Conservation (phyloP, 805 yeast species). For the Wickerhamiella bombiphila region DNA sequence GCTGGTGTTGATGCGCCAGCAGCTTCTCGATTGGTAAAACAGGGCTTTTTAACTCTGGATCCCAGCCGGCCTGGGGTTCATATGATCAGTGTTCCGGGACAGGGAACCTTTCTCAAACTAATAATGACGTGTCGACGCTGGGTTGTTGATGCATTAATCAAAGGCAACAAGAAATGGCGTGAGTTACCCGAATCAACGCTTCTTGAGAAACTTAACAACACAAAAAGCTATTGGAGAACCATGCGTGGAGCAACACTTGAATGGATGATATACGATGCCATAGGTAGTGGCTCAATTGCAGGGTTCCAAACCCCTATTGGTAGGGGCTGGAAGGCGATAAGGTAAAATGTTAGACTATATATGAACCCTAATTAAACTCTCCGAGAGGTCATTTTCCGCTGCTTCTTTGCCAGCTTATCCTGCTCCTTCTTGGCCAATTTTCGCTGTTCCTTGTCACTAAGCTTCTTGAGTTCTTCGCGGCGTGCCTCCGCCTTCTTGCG, state of each 20-base stretch:
- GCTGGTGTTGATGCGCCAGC: constrained; percentile 12
- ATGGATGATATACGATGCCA: constrained; percentile 41
- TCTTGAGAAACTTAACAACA: constrained; percentile 20
- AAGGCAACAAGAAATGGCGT: constrained; percentile 22
- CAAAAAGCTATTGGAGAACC: constrained; percentile 28
- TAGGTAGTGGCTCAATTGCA: constrained; percentile 41
- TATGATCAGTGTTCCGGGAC: constrained; percentile 24
- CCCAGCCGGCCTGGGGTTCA: constrained; percentile 22
- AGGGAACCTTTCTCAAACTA: constrained; percentile 25
- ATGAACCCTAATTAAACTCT: not conserved
- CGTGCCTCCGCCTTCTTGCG: constrained; percentile 42
- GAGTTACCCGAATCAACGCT: constrained; percentile 25
- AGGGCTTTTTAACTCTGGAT: constrained; percentile 25
- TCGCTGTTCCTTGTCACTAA: constrained; percentile 66
- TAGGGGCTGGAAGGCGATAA: constrained; percentile 35
- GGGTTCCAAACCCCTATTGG: constrained; percentile 48
- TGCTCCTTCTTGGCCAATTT: constrained; percentile 62
- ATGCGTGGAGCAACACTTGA: constrained; percentile 36
- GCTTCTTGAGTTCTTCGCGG: constrained; percentile 43
- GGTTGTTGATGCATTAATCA: constrained; percentile 20
- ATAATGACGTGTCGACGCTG: constrained; percentile 23
- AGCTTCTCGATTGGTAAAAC: constrained; percentile 14
- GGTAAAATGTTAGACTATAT: not conserved
- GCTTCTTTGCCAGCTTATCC: constrained; percentile 70
- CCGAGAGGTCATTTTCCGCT: constrained; percentile 17